phyloP scores from a whole-genome alignment of 805 yeast genomes.

The Clavispora carvajalis region DNA sequence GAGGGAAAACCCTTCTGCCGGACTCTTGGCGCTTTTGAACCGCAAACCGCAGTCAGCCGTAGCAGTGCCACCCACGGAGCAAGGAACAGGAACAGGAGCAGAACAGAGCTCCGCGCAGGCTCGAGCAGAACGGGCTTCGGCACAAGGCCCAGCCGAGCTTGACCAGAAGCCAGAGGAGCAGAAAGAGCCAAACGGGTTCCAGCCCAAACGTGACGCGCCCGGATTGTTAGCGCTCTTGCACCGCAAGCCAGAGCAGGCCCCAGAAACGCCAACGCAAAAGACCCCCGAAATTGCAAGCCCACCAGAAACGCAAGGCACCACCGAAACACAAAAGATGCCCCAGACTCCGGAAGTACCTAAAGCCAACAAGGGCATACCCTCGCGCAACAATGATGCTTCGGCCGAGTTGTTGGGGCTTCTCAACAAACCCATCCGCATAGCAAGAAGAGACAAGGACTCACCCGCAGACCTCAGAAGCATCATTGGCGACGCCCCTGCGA shows the following conservation, averaged over 20 bases:
- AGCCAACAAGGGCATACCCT: no score
- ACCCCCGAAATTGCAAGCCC: no score
- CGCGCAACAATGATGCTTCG: no score
- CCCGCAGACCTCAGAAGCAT: constrained; percentile 10
- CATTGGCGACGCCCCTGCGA: background rate
- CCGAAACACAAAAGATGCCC: background rate
- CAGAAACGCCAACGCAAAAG: background rate
- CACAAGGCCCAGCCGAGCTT: no score
- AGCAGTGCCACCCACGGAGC: background rate
- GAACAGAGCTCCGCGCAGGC: no score
- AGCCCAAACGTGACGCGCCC: no score
- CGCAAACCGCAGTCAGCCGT: background rate
- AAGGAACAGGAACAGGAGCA: no score
- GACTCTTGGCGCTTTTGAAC: background rate
- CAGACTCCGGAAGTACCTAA: no score
- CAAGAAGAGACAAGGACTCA: constrained; percentile 7
- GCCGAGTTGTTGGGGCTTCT: constrained; percentile 7
- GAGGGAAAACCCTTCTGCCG: background rate
- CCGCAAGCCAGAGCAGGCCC: background rate
- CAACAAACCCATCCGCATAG: constrained; percentile 11
- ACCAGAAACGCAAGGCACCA: no score
- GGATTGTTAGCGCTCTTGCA: background rate
- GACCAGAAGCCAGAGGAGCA: no score
- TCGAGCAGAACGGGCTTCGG: no score
- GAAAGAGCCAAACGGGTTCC: no score